These are phyloP conservation scores for Infundibulicybe gibba DNA, from an alignment of 768 basidiomycete species.

Conservation along the genomic window DNA sequence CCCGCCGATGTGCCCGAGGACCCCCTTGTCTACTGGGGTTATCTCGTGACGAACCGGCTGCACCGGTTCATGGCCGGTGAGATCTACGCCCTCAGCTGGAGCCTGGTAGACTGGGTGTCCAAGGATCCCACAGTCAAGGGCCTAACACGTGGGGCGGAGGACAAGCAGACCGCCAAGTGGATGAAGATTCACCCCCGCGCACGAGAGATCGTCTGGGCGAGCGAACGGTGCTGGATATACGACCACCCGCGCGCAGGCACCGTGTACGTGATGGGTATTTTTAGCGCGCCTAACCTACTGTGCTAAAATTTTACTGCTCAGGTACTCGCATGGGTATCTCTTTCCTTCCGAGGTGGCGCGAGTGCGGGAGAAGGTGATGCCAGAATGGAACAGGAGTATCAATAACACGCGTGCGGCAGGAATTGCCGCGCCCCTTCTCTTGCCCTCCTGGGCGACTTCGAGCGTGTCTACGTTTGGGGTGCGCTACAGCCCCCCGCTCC, in stretches of 20 bases:
- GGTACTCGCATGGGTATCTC: constrained; percentile 92
- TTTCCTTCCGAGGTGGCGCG: constrained; percentile 86
- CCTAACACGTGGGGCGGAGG: constrained; percentile 79
- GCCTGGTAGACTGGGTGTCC: constrained; percentile 85
- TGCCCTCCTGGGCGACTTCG: constrained; percentile 71
- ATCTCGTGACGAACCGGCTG: constrained; percentile 84
- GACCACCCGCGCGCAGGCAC: constrained; percentile 95
- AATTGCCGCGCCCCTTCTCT: constrained; percentile 34
- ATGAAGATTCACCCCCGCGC: constrained; percentile 83
- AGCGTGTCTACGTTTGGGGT: constrained; percentile 84
- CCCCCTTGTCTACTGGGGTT: constrained; percentile 85
- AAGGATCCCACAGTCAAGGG: constrained; percentile 65
- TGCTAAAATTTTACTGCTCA: constrained; percentile 21
- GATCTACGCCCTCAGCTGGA: constrained; percentile 86
- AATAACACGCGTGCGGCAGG: constrained; percentile 18
- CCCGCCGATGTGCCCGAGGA: constrained; percentile 29
- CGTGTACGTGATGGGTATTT: constrained; percentile 56
- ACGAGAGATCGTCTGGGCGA: constrained; percentile 79
- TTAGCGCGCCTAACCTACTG: background rate
- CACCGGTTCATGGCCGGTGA: constrained; percentile 96
- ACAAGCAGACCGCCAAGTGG: constrained; percentile 93
- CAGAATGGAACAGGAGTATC: constrained; percentile 33
- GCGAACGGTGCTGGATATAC: constrained; percentile 96
- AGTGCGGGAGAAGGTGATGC: constrained; percentile 52
- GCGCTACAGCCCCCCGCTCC: constrained; percentile 66